Conservation (phyloP, 768 basidiomycete genomes). For the Tephrocybe sp. region DNA sequence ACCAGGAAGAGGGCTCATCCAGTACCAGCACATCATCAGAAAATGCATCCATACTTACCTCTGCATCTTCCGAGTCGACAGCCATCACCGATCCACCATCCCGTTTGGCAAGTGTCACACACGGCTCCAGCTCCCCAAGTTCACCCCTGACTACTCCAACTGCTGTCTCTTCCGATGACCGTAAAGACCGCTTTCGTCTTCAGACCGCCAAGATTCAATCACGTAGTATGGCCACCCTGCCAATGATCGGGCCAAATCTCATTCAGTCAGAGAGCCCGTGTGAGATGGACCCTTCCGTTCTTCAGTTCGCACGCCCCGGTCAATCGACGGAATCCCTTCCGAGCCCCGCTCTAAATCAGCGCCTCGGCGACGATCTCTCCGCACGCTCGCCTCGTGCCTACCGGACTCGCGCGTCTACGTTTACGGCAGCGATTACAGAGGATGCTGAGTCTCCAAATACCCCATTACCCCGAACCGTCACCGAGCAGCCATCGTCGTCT, state of each 20-base stretch:
- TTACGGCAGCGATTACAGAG: constrained; percentile 12
- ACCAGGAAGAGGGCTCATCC: constrained; percentile 33
- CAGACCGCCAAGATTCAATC: constrained; percentile 21
- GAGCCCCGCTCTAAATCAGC: constrained; percentile 19
- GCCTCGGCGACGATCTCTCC: constrained; percentile 31
- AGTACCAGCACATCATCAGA: constrained; percentile 39
- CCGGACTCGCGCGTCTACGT: constrained; percentile 14
- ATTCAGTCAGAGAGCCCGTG: constrained; percentile 39
- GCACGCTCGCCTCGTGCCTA: constrained; percentile 20
- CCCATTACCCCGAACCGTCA: constrained; percentile 14
- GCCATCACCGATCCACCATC: constrained; percentile 51
- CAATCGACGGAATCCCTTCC: constrained; percentile 75
- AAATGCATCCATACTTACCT: constrained; percentile 44
- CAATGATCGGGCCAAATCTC: constrained; percentile 21
- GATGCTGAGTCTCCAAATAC: constrained; percentile 6
- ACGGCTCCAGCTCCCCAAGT: constrained; percentile 7
- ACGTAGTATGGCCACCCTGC: constrained; percentile 39
- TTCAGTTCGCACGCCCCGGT: constrained; percentile 73
- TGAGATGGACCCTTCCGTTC: constrained; percentile 75
- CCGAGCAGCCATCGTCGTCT: constrained; percentile 12
- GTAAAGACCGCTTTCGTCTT: constrained; percentile 13
- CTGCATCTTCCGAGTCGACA: constrained; percentile 44
- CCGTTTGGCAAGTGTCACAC: constrained; percentile 34
- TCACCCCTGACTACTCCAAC: constrained; percentile 27
- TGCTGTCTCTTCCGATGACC: constrained; percentile 19